Base-by-base conservation (phyloP, 352 stramenopile genomes). In the Phytophthora tentaculata region DNA sequence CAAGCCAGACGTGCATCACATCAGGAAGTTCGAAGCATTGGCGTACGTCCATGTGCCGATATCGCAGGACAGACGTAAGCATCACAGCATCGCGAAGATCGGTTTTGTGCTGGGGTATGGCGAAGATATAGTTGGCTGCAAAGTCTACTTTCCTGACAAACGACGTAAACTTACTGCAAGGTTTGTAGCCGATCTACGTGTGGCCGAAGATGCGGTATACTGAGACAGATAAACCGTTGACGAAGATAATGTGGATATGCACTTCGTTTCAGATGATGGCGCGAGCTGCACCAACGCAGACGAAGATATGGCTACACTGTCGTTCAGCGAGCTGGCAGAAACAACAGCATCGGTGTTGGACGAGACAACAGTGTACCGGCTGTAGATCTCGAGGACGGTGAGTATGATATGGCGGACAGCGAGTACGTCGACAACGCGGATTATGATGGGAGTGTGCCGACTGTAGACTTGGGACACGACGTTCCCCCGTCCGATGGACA, bases 161-260 rank as follows among this genome's bases (percentile, higher is more conserved):
- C 28, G 28, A n/a, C n/a, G n/a, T 14, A 32, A 64, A 10, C 45
- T 23, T n/a, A 65, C 58, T 12, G 48, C 32, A 0, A 65, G 54
- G 3, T 65, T 65, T 52, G 58, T 65, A 5, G 6, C 48, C n/a
- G 57, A 65, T 29, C 16, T 45, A 23, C 55, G 41, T 2, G 43
- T 61, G 5, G 39, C 20, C n/a, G 54, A 61, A 28, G 16, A 50
- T 20, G 47, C 20, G 1, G 24, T 37, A 17, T 29, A 51, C 14
- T 9, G 44, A 4, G 20, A 29, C 14, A 10, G 44, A 2, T 23
- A 51, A n/a, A 23, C 3, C 6, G 2, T 29, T 10, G 5, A 8
- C 10, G 19, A 17, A 5, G 44, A 51, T n/a, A 10, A n/a, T 17
- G 19, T 1, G 17, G 44, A 51, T 12, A 16, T 53, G 4, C 47